phyloP scores from a whole-genome alignment of 768 basidiomycete species.

The Suillus tomentosus region DNA sequence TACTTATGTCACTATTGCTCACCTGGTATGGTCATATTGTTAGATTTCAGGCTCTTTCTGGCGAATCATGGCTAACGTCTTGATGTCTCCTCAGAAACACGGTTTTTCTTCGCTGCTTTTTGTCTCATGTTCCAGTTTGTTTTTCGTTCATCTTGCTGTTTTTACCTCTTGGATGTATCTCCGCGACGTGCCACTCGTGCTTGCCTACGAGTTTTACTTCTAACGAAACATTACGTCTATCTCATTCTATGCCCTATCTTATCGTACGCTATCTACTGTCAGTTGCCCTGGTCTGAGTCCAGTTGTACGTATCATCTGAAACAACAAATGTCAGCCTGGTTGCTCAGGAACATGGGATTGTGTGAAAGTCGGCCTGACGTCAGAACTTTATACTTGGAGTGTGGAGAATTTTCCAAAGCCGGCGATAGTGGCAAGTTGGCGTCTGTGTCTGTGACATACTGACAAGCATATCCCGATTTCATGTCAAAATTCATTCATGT shows the following conservation, averaged over 20 bases:
- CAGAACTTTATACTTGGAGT: not conserved
- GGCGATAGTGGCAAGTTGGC: not conserved
- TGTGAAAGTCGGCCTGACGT: not conserved
- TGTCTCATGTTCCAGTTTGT: conserved; percentile 4
- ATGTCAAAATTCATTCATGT: not conserved
- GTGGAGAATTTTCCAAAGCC: not conserved
- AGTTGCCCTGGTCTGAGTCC: not conserved
- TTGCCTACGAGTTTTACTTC: conserved; percentile 9
- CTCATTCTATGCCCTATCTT: not conserved
- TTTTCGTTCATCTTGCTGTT: conserved; percentile 4
- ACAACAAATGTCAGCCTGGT: not conserved
- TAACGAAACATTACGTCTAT: not conserved
- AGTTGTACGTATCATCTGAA: not conserved
- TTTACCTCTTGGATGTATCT: conserved; percentile 6
- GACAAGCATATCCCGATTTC: not conserved
- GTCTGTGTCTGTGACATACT: not conserved
- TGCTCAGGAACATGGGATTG: not conserved
- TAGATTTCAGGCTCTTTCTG: conserved; percentile 8
- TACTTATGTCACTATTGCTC: conserved; percentile 3
- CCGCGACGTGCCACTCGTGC: not conserved
- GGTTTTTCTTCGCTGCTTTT: conserved; percentile 5
- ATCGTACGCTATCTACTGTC: conserved; percentile 5
- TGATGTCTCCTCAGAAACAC: conserved; percentile 9
- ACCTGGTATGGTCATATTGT: conserved; percentile 1
- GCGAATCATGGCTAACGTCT: conserved; percentile 7